Percentiles rank a stretch among this genome's conserved stretches.
Conservation (phyloP, 495 filamentous ascomycete genomes). For the Cercophora newfieldiana region DNA sequence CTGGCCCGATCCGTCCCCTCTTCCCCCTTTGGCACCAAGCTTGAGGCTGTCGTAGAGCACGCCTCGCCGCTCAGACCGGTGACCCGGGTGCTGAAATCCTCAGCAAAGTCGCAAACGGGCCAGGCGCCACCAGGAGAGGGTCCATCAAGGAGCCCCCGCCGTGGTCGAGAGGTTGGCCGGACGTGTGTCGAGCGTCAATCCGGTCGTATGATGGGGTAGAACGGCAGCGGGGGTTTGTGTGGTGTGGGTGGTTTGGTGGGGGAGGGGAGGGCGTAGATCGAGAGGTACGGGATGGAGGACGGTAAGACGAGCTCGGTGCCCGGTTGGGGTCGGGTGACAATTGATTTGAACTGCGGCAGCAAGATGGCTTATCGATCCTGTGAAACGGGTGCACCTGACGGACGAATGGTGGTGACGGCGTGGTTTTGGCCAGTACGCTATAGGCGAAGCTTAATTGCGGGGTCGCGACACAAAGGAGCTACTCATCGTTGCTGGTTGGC, state of each 20-base stretch:
- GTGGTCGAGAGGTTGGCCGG: not conserved
- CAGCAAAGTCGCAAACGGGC: conserved; percentile 60
- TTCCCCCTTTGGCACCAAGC: conserved; percentile 9
- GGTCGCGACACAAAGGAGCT: conserved; percentile 36
- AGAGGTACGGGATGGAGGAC: not conserved
- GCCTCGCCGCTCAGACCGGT: conserved; percentile 44
- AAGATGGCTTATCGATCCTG: conserved; percentile 16
- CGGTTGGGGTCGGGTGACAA: conserved; percentile 24
- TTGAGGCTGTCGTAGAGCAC: conserved; percentile 20
- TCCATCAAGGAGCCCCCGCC: conserved; percentile 57
- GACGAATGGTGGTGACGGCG: conserved; percentile 20
- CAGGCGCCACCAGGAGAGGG: conserved; percentile 53
- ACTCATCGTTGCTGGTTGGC: conserved; percentile 28
- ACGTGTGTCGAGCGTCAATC: not conserved
- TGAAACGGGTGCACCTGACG: conserved; percentile 18
- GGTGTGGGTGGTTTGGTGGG: not conserved
- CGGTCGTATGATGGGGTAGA: not conserved
- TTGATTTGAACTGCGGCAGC: conserved; percentile 1
- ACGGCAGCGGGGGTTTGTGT: not conserved
- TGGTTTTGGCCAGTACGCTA: conserved; percentile 18
- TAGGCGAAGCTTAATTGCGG: conserved; percentile 35
- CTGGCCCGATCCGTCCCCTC: conserved; percentile 2
- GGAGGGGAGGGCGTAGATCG: not conserved
- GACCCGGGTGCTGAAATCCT: conserved; percentile 48
- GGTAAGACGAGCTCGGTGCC: conserved; percentile 2